Evolutionary conservation across 108 stramenopile species (phyloP).

Genomic region (Cyclotella kingstonii): DNA sequence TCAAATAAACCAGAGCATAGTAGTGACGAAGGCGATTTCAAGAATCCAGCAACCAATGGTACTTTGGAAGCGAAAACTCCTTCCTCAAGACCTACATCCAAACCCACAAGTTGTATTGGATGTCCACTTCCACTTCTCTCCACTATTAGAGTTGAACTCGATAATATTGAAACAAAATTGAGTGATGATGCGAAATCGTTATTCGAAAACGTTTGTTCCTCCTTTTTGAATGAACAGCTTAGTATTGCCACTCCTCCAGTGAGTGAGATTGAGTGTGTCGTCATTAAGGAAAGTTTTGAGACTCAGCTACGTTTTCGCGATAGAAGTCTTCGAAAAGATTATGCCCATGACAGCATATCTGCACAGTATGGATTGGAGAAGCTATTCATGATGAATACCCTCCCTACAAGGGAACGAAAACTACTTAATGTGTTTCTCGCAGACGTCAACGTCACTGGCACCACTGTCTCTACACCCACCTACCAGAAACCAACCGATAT

Average conservation of each 20-base stretch:
- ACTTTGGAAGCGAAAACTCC: not conserved
- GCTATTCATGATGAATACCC: not conserved
- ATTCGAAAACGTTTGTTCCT: slow-evolving; percentile 2
- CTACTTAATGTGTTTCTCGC: not conserved
- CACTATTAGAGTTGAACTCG: too few relatives aligned
- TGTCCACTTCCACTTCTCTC: too few relatives aligned
- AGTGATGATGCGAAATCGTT: not conserved
- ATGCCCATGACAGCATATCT: too few relatives aligned
- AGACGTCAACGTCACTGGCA: slow-evolving; percentile 12
- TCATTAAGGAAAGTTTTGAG: slow-evolving; percentile 9
- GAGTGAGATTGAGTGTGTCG: slow-evolving; percentile 11
- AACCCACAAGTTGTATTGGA: too few relatives aligned
- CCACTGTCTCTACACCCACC: not conserved
- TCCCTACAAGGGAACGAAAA: not conserved
- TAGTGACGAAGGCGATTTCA: not conserved
- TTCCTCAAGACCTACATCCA: not conserved
- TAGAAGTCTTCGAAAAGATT: not conserved
- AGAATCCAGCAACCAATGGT: too few relatives aligned
- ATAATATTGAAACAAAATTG: not conserved
- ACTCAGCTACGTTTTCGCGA: not conserved
- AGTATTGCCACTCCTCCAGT: slow-evolving; percentile 29
- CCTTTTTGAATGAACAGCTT: slow-evolving; percentile 13
- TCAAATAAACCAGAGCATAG: not conserved
- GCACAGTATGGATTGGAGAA: not conserved
- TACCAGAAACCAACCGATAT: slow-evolving; percentile 4